These are phyloP conservation scores for Osmanthus fragrans DNA, from an alignment of 257 asterid species.

Conservation along the genomic window DNA sequence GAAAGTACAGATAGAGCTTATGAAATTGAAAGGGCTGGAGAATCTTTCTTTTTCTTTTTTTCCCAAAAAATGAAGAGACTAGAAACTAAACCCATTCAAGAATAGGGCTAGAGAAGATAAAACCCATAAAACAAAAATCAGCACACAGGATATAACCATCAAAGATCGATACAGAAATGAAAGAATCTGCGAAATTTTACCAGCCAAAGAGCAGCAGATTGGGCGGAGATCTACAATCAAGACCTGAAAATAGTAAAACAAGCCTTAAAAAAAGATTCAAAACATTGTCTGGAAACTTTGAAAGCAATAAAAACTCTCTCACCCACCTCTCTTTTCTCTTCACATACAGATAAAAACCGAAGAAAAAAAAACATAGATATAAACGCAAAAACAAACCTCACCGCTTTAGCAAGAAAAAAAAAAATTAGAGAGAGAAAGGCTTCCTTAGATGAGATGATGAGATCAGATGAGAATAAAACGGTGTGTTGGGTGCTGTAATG, in stretches of 20 bases:
- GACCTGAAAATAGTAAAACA: conserved; percentile 52
- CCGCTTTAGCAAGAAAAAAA: conserved; percentile 24
- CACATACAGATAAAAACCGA: neutral
- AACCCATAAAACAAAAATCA: conserved; percentile 11
- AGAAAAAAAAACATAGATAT: conserved; percentile 8
- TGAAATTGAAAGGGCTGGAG: neutral
- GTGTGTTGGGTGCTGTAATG: conserved; percentile 36
- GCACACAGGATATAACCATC: conserved; percentile 11
- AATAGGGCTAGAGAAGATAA: conserved; percentile 4
- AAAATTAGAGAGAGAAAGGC: conserved; percentile 13
- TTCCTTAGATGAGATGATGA: conserved; percentile 13
- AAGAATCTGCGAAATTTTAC: conserved; percentile 37
- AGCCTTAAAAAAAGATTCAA: conserved; percentile 25
- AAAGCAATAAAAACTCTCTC: conserved; percentile 23
- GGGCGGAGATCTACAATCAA: conserved; percentile 60
- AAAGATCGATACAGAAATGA: conserved; percentile 28
- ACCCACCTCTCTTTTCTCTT: conserved; percentile 30
- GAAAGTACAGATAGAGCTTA: neutral
- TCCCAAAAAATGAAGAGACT: neutral
- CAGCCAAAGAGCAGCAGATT: conserved; percentile 51
- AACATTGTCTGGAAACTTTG: conserved; percentile 17
- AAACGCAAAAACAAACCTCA: conserved; percentile 36
- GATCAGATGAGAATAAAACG: conserved; percentile 40
- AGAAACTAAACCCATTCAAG: conserved; percentile 26
- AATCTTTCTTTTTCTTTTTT: neutral